Base-by-base conservation (phyloP, 345 rosid species). In the Trapa bicornis region DNA sequence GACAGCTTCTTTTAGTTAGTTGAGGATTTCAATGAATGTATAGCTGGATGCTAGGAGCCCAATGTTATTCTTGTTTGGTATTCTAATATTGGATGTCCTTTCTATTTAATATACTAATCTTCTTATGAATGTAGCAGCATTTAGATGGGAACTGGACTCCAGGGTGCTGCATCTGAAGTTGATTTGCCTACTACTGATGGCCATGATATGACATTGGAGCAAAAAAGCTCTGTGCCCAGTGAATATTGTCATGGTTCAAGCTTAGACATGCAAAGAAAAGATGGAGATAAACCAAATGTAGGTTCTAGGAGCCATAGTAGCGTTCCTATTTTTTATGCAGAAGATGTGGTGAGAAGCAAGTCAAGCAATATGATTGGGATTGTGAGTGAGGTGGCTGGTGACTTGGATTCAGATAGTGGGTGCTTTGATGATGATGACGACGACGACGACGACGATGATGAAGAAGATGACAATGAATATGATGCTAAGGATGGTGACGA, bases 371-470 rank as follows among this genome's bases (percentile, higher is more conserved):
- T 74, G 65, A 75, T 87, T 67, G 99, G 97, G 58, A 82, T 95
- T 80, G 99, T 95, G 48, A 87, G 87, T 66, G 98, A 87, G 76
- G 92, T 87, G 68, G 89, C 93, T 32, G 94, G 92, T 72, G 98
- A 87, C 74, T 87, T 89, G 0, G 97, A 95, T 80, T 87, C 99
- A 29, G 96, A 95, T 50, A 79, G 79, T 47, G 88, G 84, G 57
- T 22, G 29, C 29, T 70, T 78, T 36, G 84, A 80, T 48, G 96
- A 84, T 5, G 89, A 82, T 1, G 84, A 82, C 36, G 84, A 81
- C 0, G 83, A 80, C 0, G 29, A 22, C 29, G 29, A 22, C 29
- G 82, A 76, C 0, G 83, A 77, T 0, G 85, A 81, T 4, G 84
- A 84, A 0, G 84, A 73, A 0, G 81, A 83, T 0, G 74, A 42